phyloP scores from a whole-genome alignment of 768 basidiomycete genomes.

The Phlebiopsis flavidoalba region DNA sequence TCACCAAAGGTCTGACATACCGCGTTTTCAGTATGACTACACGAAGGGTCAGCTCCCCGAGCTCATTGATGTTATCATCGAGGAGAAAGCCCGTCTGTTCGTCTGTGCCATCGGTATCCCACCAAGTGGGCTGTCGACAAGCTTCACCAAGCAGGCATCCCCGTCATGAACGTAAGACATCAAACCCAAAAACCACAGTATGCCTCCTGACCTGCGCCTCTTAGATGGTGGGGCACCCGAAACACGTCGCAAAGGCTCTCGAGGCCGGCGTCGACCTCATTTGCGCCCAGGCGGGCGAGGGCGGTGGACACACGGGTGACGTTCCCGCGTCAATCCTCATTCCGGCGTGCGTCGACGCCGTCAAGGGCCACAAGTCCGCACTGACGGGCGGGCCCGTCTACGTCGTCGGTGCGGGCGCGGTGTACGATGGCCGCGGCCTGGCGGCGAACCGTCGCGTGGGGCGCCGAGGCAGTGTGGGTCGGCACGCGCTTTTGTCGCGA shows the following conservation, averaged over 20 bases:
- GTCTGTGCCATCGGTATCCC: slow-evolving; percentile 91
- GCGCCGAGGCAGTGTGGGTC: slow-evolving; percentile 80
- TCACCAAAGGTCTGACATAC: not conserved
- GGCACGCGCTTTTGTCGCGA: slow-evolving; percentile 73
- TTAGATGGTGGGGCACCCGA: slow-evolving; percentile 91
- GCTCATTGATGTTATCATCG: slow-evolving; percentile 86
- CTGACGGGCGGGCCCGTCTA: slow-evolving; percentile 81
- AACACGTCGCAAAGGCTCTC: slow-evolving; percentile 78
- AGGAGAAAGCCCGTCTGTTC: slow-evolving; percentile 83
- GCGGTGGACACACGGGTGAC: slow-evolving; percentile 77
- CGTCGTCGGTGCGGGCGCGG: slow-evolving; percentile 88
- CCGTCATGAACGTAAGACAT: slow-evolving; percentile 69
- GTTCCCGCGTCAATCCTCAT: slow-evolving; percentile 82
- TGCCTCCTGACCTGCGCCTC: not conserved
- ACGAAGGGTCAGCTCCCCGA: slow-evolving; percentile 82
- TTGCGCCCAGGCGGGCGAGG: slow-evolving; percentile 92
- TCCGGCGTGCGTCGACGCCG: slow-evolving; percentile 83
- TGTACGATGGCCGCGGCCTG: slow-evolving; percentile 83
- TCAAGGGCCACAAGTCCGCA: slow-evolving; percentile 70
- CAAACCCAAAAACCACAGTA: not conserved
- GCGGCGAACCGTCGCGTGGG: slow-evolving; percentile 88
- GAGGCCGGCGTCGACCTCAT: slow-evolving; percentile 87
- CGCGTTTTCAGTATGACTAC: slow-evolving; percentile 64
- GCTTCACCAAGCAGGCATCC: slow-evolving; percentile 80
- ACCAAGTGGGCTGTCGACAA: slow-evolving; percentile 72